Conservation (phyloP, 2,329 filamentous ascomycete genomes). For the Immersiporthe knoxdaviesiana region DNA sequence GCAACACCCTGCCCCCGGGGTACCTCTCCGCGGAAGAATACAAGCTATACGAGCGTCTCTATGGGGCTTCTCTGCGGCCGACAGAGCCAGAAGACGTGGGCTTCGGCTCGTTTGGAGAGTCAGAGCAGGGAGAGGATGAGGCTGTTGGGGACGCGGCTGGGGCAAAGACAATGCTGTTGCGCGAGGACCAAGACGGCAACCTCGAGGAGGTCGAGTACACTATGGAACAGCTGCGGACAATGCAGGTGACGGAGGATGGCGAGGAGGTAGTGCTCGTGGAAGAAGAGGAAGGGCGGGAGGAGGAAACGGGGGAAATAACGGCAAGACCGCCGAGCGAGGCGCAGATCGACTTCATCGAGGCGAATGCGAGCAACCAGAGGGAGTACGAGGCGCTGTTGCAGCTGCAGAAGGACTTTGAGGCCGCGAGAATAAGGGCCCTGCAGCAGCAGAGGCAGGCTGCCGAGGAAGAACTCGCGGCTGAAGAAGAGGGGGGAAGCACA, state of each 20-base stretch:
- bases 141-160: slow-evolving; percentile 33
- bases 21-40: slow-evolving; percentile 73
- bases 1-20: slow-evolving; percentile 73
- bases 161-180: slow-evolving; percentile 52
- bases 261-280: slow-evolving; percentile 36
- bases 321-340: slow-evolving; percentile 38
- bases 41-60: slow-evolving; percentile 76
- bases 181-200: slow-evolving; percentile 58
- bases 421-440: slow-evolving; percentile 40
- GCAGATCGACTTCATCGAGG: slow-evolving; percentile 49
- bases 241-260: slow-evolving; percentile 50
- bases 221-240: slow-evolving; percentile 40
- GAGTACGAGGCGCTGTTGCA: slow-evolving; percentile 59
- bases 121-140: slow-evolving; percentile 28
- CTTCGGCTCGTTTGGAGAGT: slow-evolving; percentile 37
- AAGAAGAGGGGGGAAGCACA: slow-evolving; percentile 34
- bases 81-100: slow-evolving; percentile 64
- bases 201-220: slow-evolving; percentile 65
- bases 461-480: slow-evolving; percentile 21
- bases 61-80: slow-evolving; percentile 72
- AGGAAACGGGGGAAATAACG: slow-evolving; percentile 35
- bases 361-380: slow-evolving; percentile 56
- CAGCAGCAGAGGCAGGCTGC: slow-evolving; percentile 35
- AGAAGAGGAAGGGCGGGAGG: no score
- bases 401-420: slow-evolving; percentile 62